Evolutionary conservation across 495 filamentous ascomycete species (phyloP), one percentile per base, ranked within the genome.

Genomic region (Neurospora terricola): DNA sequence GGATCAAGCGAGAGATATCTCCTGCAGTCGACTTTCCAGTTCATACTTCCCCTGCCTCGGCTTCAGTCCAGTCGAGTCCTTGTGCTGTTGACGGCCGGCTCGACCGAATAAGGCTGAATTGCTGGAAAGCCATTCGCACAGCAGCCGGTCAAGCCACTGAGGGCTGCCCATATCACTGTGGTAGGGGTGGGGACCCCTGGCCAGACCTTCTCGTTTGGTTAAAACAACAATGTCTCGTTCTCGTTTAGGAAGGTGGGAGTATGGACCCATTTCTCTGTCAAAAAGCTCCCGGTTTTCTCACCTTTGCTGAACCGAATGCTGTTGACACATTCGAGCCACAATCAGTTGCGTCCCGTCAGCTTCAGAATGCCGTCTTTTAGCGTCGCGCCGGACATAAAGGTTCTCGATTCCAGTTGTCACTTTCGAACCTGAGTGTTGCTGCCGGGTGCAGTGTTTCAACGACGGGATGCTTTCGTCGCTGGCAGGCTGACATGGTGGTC

Each of bases 221-320:
- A 34, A 34, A 66, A 14, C 30, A 34, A 34, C 14, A 62, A 18
- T 34, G 54, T 62, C 23, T 59, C 54, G 54, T 62, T 34, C 54
- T 34, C 30, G 39, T 38, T 71, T 71, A 11, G 70, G 70, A 71
- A 71, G 70, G 70, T 71, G 70, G 70, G 40, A 71, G 40, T 43
- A 40, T 39, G 69, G 21, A 54, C 45, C 43, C 43, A 59, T 59
- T 23, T 27, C 45, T 27, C 21, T 14, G 5, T 27, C 23, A 59
- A 59, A 11, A 27, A 27, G n/a, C 48, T 30, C 21, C 21, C 11
- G 54, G 11, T 30, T 62, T 62, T 34, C 54, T 18, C 54, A 1
- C 27, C 21, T 59, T 30, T 59, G 48, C 23, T 23, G 43, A 48
- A 4, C 43, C n/a, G n/a, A 43, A 43, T n/a, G 42, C 42, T 43